Evolutionary conservation across 495 filamentous ascomycete species (phyloP).

Genomic region (Aspergillus diversus): DNA sequence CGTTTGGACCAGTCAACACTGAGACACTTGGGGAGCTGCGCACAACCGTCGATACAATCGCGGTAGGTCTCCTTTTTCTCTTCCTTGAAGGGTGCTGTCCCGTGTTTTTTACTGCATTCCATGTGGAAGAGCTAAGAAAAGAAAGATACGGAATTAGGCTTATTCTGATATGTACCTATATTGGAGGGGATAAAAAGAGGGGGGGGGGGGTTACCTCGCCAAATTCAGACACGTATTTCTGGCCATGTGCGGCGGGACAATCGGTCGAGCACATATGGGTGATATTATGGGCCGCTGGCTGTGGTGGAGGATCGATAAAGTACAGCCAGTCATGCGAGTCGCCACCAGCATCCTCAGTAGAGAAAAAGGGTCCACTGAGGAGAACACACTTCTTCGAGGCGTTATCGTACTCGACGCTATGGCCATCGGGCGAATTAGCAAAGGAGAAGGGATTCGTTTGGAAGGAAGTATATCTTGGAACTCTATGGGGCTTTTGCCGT

Average conservation of each 20-base stretch:
- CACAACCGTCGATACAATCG: neutral
- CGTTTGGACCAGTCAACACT: conserved; percentile 1
- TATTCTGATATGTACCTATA: no score
- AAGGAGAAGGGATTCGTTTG: neutral
- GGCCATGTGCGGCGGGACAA: neutral
- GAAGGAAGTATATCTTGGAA: neutral
- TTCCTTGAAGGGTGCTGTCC: neutral
- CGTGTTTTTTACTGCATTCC: neutral
- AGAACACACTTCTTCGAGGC: neutral
- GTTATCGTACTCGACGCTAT: neutral
- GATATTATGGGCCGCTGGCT: neutral
- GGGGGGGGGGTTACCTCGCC: neutral
- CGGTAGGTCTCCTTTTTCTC: neutral
- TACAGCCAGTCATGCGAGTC: neutral
- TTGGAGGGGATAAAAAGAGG: neutral
- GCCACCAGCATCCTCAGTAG: neutral
- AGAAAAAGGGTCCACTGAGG: neutral
- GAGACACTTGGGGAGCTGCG: neutral
- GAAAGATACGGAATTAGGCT: neutral
- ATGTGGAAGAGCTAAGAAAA: neutral
- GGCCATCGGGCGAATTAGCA: neutral
- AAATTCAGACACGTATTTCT: conserved; percentile 1
- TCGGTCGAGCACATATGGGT: neutral
- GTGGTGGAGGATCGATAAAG: neutral
- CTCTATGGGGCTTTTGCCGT: neutral